Base-by-base conservation (phyloP, 2,329 filamentous ascomycete species). In the Trichoderma hamatum region DNA sequence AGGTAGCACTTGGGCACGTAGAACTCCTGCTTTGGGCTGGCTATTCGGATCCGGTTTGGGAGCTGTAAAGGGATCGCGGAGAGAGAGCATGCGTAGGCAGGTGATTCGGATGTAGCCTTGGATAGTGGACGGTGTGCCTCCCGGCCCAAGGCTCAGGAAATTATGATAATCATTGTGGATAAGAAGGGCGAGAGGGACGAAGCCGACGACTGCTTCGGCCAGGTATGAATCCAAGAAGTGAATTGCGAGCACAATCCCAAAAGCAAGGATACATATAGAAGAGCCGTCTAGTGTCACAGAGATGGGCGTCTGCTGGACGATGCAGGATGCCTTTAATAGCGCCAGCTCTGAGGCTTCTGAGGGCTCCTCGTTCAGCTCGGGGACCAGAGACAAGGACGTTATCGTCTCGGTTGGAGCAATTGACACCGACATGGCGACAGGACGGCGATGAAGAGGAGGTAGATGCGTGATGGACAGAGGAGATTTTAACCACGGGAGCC, bases 91-190 rank as follows among this genome's bases (percentile, higher is more conserved):
- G 13, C 90, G 88, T 60, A 95, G 86, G 79, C 88, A 87, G 71
- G 90, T 90, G 78, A 96, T 89, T 67, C 88, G 86, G 30, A 93
- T 80, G 78, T 95, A 96, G 72, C 92, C 93, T 5, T 80, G 72
- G 52, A 92, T 86, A 0, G 91, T 96, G 3, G 89, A 85, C 0
- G 93, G 92, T 0, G 92, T 95, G 69, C 93, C 93, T 28, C 93
- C 93, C 0, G 92, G 92, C 0, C 93, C 93, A 24, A 96, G 88
- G 49, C 86, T 86, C 72, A 95, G 82, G 80, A 93, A 96, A 77
- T 90, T 90, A 65, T 84, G 82, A 79, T 93, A 96, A 82, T 95
- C 92, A 75, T 88, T 87, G 75, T 88, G 87, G 73, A 92, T 79
- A 70, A 86, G 81, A 7, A 87, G 76, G 34, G 82, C 71, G 30